Base-by-base conservation (phyloP, 78 protist species). In the Dictyostelium firmibasis region DNA sequence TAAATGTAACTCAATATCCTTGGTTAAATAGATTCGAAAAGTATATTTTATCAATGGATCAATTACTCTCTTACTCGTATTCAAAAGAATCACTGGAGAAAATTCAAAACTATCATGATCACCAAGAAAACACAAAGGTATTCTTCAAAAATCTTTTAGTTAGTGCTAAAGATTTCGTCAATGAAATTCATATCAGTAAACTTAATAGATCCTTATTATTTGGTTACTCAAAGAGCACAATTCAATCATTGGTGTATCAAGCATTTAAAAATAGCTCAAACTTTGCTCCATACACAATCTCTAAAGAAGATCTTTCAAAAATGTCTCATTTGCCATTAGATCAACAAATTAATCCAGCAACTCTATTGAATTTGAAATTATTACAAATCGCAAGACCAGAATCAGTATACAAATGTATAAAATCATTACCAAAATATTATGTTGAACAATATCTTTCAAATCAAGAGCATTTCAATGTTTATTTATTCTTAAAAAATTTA, bases 11-110 rank as follows among this genome's bases (percentile, higher is more conserved):
- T n/a, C 96, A 75, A 11, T 47, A 70, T 18, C 96, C 96, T 33
- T 92, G 85, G 85, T 31, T 92, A 14, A 92, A 92, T 57, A 27
- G 96, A n/a, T 92, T 92, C 31, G 96, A 92, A 64, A 92, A 92
- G 43, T 92, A 83, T 72, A 70, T 77, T 1, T 29, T 92, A 1
- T 82, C 91, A 18, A 57, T 92, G 35, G 84, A 92, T 20, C 77
- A 43, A 33, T 33, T 85, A 38, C 20, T 83, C 1, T 35, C 70
- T 29, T 74, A 82, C 3, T 53, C 44, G n/a, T 23, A 53, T 16
- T 57, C 67, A 4, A 57, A 57, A 57, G 3, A n/a, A 20, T 57
- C 67, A 18, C 20, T 57, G 9, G 67, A 57, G 27, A 57, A 3
- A 5, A 57, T 57, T 57, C 67, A 57, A 57, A 20, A 57, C 20